phyloP scores from a whole-genome alignment of 805 yeast genomes.

The Osmozyma mogii region DNA sequence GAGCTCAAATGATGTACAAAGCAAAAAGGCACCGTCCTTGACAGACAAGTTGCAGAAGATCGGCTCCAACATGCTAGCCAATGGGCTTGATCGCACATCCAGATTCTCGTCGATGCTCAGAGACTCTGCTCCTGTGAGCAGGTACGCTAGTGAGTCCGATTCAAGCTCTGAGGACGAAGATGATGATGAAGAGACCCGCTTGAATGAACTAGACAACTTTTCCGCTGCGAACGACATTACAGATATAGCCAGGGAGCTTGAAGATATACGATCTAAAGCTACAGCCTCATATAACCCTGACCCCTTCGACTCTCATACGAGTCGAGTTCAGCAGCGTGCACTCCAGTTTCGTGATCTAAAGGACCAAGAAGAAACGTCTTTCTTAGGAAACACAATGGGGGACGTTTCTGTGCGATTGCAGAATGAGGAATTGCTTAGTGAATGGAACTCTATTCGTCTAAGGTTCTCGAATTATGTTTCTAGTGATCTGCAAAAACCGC shows the following conservation, averaged over 20 bases:
- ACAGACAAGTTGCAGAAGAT: no score
- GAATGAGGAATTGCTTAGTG: constrained; percentile 27
- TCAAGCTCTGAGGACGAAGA: constrained; percentile 10
- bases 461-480: constrained; percentile 18
- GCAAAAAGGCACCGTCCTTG: no score
- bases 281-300: constrained; percentile 2
- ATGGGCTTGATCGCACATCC: no score
- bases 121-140: constrained; percentile 3
- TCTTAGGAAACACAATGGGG: neutral
- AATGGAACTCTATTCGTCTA: constrained; percentile 30
- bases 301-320: constrained; percentile 8
- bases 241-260: constrained; percentile 16
- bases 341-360: constrained; percentile 26
- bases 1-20: no score
- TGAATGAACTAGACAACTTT: constrained; percentile 1
- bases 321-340: constrained; percentile 28
- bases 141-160: constrained; percentile 20
- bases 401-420: constrained; percentile 20
- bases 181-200: constrained; percentile 4
- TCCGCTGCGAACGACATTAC: constrained; percentile 2
- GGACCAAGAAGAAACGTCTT: neutral
- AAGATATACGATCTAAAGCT: constrained; percentile 14
- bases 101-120: no score
- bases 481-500: neutral
- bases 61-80: no score